Evolutionary conservation across 225 moss, liverwort and hornwort genomes (phyloP).

Genomic region (Bryum argenteum): DNA sequence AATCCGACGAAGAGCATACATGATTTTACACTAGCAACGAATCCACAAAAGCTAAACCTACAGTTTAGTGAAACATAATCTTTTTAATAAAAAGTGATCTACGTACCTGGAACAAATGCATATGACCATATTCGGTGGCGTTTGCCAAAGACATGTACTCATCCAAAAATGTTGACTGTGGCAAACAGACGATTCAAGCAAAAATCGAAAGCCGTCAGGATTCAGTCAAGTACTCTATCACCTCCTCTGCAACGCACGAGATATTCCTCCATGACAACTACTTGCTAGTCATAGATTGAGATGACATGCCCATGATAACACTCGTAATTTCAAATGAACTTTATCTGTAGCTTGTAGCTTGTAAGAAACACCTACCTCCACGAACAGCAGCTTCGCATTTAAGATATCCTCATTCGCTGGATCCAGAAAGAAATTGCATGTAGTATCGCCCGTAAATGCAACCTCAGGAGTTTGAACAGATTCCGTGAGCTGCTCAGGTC

Average conservation of each 20-base stretch:
- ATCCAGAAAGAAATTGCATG: constrained; percentile 77
- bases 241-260: not conserved
- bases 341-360: not conserved
- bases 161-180: constrained; percentile 91
- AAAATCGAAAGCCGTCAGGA: not conserved
- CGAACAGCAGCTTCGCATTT: constrained; percentile 80
- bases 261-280: not conserved
- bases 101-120: constrained; percentile 79
- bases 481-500: constrained; percentile 61
- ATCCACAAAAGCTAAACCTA: not conserved
- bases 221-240: not conserved
- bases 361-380: constrained; percentile 73
- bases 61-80: constrained; percentile 1
- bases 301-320: not conserved
- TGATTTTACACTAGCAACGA: constrained; percentile 1
- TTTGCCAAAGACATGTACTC: constrained; percentile 56
- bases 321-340: not conserved
- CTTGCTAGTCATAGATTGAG: not conserved
- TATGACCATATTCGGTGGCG: constrained; percentile 86
- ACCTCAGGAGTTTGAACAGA: constrained; percentile 67
- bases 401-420: constrained; percentile 75
- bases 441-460: constrained; percentile 97
- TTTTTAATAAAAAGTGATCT: not conserved
- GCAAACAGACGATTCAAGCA: not conserved
- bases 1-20: not conserved